phyloP scores from a whole-genome alignment of 192 early-diverging fungal species.

The Entomortierella lignicola region DNA sequence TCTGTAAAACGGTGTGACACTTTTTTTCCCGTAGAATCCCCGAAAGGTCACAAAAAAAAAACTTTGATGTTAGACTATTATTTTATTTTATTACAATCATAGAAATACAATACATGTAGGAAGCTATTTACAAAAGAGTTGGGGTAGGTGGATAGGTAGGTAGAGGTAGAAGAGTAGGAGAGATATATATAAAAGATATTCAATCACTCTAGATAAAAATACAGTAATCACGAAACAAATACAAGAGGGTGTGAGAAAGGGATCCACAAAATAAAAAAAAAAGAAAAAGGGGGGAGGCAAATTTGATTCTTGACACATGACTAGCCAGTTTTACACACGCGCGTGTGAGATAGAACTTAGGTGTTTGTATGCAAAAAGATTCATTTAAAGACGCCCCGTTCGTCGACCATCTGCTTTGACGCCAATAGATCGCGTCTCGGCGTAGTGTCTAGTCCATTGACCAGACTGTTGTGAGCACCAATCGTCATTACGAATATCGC shows the following conservation, averaged over 20 bases:
- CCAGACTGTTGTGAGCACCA: slow-evolving; percentile 45
- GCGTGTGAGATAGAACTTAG: no score
- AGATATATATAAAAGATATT: no score
- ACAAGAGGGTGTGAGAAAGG: no score
- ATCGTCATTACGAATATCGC: slow-evolving; percentile 23
- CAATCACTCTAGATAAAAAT: not conserved
- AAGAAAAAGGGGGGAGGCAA: not conserved
- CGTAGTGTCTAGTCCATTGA: slow-evolving; percentile 46
- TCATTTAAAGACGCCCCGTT: slow-evolving; percentile 24
- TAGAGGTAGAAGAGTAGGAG: no score
- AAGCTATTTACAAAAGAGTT: slow-evolving; percentile 3
- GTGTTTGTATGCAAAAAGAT: no score
- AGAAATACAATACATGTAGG: not conserved
- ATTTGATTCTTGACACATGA: no score
- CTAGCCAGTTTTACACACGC: no score
- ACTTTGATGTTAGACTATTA: not conserved
- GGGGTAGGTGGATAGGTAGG: not conserved
- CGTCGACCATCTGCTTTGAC: slow-evolving; percentile 43
- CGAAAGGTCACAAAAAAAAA: no score
- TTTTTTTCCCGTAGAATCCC: no score
- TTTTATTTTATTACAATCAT: not conserved
- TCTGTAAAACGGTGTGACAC: no score
- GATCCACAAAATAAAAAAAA: not conserved
- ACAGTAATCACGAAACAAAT: not conserved
- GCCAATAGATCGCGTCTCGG: slow-evolving; percentile 29